These are phyloP conservation scores for Tephrocybe sp. DNA, from an alignment of 768 basidiomycete genomes.

Conservation along the genomic window DNA sequence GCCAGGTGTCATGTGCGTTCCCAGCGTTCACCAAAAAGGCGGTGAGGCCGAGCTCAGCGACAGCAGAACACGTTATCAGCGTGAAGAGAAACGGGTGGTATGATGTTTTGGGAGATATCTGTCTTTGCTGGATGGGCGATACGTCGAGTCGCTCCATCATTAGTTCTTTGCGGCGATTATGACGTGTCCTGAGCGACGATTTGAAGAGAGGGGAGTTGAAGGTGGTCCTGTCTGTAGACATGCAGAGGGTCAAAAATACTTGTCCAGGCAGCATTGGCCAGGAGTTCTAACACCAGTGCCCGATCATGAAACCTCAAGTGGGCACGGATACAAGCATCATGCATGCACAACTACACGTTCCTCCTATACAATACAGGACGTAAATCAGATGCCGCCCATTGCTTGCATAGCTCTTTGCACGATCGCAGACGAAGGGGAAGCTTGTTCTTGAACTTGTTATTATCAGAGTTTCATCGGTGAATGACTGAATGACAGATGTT, in stretches of 20 bases:
- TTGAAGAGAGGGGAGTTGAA: not conserved
- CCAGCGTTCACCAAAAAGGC: slow-evolving; percentile 72
- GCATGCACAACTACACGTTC: slow-evolving; percentile 6
- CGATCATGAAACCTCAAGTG: not conserved
- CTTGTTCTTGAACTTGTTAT: too few relatives aligned
- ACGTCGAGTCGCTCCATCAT: slow-evolving; percentile 10
- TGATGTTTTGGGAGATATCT: slow-evolving; percentile 48
- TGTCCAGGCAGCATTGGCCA: not conserved
- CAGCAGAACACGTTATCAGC: slow-evolving; percentile 64
- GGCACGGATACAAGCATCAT: slow-evolving; percentile 1
- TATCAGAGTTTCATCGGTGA: too few relatives aligned
- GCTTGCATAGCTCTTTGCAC: too few relatives aligned
- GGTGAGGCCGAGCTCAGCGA: slow-evolving; percentile 75
- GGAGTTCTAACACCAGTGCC: not conserved
- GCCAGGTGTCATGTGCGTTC: slow-evolving; percentile 62
- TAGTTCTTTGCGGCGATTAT: not conserved
- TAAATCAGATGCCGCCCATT: too few relatives aligned
- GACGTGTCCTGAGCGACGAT: slow-evolving; percentile 4
- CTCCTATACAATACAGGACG: too few relatives aligned
- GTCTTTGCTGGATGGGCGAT: slow-evolving; percentile 1
- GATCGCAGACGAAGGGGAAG: too few relatives aligned
- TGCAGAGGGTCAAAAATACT: slow-evolving; percentile 7
- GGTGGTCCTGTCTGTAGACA: slow-evolving; percentile 3
- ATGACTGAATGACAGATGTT: too few relatives aligned
- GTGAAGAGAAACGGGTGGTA: slow-evolving; percentile 65